Base-by-base conservation (phyloP, 129 eudicot genomes). In the Heracleum sosnowskyi region DNA sequence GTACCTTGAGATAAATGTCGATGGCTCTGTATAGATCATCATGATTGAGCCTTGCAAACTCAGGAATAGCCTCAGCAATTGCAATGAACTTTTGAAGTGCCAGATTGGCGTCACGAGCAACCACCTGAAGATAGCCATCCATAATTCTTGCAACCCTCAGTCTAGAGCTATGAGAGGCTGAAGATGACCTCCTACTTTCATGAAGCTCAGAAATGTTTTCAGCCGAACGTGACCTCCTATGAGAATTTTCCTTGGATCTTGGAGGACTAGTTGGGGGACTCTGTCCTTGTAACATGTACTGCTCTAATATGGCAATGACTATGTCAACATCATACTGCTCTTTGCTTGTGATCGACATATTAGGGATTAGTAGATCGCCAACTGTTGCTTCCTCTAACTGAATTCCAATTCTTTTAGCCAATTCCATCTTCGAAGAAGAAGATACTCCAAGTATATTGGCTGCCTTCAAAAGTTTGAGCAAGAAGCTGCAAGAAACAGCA, bases 1-100 rank as follows among this genome's bases (percentile, higher is more conserved):
- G 36, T 88, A 92, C 98, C 97, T 94, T 91, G 78, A 94, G 93
- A 75, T 86, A 94, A 79, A 82, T 86, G 84, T 94, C 98, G 51
- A 94, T 94, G 69, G 96, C 98, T 83, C 71, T 83, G 86, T 93
- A 93, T 20, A 93, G 90, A 86, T 88, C 98, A 89, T 93, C 97
- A 79, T 93, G 98, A 77, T 91, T 93, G 73, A 88, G 69, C 87
- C 98, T 89, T 18, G 98, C 90, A 79, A 91, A 94, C 35, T 86
- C 91, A 28, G 98, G 96, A 63, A 91, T 79, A 36, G 88, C 86
- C 77, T 91, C 97, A 18, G 98, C 98, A 78, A 94, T 82, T 60
- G 88, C 80, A 28, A 86, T 83, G 60, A 94, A 91, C 85, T 91
- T 94, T 20, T 88, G 86, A 31, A 94, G 64, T 2, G 92, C 85